These are phyloP conservation scores for Metschnikowia baotianmanensis DNA, from an alignment of 805 yeast species.

Conservation along the genomic window DNA sequence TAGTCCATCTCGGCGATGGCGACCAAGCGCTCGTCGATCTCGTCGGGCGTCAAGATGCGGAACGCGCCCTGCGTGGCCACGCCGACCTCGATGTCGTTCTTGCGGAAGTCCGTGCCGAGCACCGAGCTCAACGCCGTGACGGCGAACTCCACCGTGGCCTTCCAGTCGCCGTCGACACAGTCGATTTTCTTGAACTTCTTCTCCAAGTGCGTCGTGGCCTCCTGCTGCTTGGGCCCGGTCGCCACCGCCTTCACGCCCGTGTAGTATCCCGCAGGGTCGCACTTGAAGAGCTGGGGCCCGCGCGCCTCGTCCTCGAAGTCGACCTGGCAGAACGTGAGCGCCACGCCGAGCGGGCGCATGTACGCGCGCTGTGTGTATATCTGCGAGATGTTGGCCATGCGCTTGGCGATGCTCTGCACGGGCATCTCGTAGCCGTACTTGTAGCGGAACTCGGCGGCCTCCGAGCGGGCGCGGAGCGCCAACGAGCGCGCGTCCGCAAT, in stretches of 20 bases:
- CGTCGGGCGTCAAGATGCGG: constrained; percentile 71
- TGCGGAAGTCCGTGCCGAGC: constrained; percentile 88
- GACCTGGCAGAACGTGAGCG: constrained; percentile 80
- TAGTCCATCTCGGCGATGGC: constrained; percentile 96
- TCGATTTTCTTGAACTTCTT: constrained; percentile 78
- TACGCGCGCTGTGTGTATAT: constrained; percentile 96
- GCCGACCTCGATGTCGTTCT: constrained; percentile 91
- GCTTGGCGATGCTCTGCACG: constrained; percentile 83
- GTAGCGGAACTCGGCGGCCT: constrained; percentile 92
- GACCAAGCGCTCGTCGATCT: constrained; percentile 90
- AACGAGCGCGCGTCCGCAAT: constrained; percentile 93
- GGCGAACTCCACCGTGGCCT: constrained; percentile 83
- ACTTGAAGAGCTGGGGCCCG: constrained; percentile 88
- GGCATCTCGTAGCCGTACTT: constrained; percentile 97
- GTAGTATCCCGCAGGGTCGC: constrained; percentile 97
- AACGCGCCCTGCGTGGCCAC: constrained; percentile 76
- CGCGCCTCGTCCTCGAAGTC: constrained; percentile 69
- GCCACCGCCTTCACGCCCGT: constrained; percentile 89
- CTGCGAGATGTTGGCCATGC: constrained; percentile 95
- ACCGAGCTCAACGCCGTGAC: constrained; percentile 83
- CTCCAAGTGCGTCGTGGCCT: constrained; percentile 84
- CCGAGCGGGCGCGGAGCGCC: constrained; percentile 88
- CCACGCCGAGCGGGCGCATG: constrained; percentile 97
- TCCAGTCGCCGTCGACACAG: constrained; percentile 78
- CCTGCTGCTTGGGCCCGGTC: constrained; percentile 97